These are phyloP conservation scores for Lasiodiplodia citricola DNA, from an alignment of 2,329 filamentous ascomycete species.

Conservation along the genomic window DNA sequence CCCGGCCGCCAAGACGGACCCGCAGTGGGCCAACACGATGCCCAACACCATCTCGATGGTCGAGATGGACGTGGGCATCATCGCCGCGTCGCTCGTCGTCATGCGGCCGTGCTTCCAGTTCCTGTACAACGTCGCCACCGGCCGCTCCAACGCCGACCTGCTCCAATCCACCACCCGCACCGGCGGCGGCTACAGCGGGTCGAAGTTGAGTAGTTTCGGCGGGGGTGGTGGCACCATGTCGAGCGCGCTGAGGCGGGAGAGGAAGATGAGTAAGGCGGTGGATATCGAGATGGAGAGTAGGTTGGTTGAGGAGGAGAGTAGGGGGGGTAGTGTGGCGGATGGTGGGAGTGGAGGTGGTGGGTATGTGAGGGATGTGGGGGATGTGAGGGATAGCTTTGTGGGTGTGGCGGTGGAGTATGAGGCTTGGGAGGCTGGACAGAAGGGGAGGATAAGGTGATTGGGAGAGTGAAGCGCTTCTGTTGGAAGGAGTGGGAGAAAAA, in stretches of 20 bases:
- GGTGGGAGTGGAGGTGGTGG: neutral
- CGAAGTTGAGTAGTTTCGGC: slow-evolving; percentile 1
- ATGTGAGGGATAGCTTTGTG: neutral
- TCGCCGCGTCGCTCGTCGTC: slow-evolving; percentile 11
- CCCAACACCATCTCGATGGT: slow-evolving; percentile 12
- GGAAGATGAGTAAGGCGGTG: neutral
- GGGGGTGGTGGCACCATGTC: neutral
- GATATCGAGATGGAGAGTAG: slow-evolving; percentile 15
- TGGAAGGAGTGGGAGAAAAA: neutral
- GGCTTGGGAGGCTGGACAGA: neutral
- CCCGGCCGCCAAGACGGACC: neutral
- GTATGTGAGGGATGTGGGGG: too few relatives aligned
- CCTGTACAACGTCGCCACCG: slow-evolving; percentile 7
- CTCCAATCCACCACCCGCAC: slow-evolving; percentile 1
- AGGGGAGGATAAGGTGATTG: neutral
- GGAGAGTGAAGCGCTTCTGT: neutral
- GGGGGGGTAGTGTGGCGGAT: neutral
- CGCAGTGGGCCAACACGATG: slow-evolving; percentile 9
- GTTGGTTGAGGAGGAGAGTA: neutral
- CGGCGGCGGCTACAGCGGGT: slow-evolving; percentile 3
- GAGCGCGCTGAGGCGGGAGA: neutral
- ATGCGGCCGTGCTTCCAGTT: slow-evolving; percentile 21
- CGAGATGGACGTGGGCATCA: slow-evolving; percentile 14
- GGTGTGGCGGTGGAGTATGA: neutral
- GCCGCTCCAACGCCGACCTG: slow-evolving; percentile 6